These are phyloP conservation scores for Leccinum pallidistipes DNA, from an alignment of 1,284 basidiomycete genomes.

Conservation along the genomic window DNA sequence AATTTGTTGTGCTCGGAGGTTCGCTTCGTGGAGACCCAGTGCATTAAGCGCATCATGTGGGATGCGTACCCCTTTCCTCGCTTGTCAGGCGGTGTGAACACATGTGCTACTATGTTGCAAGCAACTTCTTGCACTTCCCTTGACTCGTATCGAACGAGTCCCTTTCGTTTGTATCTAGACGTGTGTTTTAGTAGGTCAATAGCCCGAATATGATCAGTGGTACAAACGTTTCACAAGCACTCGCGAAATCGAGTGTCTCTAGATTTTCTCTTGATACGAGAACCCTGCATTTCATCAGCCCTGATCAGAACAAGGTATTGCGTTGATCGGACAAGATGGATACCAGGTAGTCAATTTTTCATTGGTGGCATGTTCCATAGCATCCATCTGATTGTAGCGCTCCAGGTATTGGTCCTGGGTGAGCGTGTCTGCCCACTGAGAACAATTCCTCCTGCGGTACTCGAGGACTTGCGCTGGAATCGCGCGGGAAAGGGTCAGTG, in stretches of 20 bases:
- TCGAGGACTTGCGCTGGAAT: neutral
- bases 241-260: slow-evolving; percentile 41
- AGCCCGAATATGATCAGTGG: neutral
- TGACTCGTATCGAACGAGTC: neutral
- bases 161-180: neutral
- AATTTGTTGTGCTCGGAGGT: slow-evolving; percentile 27
- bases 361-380: slow-evolving; percentile 36
- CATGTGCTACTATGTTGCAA: neutral
- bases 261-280: slow-evolving; percentile 40
- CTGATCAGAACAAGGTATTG: neutral
- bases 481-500: neutral
- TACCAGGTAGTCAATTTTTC: slow-evolving; percentile 35
- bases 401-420: slow-evolving; percentile 2
- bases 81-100: neutral
- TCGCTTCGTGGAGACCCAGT: slow-evolving; percentile 39
- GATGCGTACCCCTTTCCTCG: slow-evolving; percentile 45
- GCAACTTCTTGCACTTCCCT: neutral
- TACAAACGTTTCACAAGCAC: slow-evolving; percentile 47
- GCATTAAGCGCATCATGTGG: slow-evolving; percentile 49
- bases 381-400: slow-evolving; percentile 36
- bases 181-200: neutral
- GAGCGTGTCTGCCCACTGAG: neutral
- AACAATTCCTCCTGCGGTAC: neutral
- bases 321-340: neutral
- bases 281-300: slow-evolving; percentile 36